Evolutionary conservation across 2,329 filamentous ascomycete genomes (phyloP), one percentile per base, ranked within the genome.

Genomic region (Hymenotorrendiella dingleyae): DNA sequence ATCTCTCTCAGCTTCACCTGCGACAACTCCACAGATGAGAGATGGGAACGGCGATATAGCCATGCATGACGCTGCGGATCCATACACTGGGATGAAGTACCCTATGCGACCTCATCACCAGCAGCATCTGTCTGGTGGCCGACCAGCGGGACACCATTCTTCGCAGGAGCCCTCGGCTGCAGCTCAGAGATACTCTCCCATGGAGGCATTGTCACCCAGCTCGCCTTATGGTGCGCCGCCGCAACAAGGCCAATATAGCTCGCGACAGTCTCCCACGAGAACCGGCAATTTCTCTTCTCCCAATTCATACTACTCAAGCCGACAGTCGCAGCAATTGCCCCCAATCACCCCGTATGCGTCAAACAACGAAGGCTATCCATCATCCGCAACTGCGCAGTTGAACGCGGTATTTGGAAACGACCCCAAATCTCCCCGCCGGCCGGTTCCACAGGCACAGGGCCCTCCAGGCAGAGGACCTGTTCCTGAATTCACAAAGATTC

Each of bases 111-210:
- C 86, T 32, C 80, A 80, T 64, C 84, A 89, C 61, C 82, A 88
- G 62, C 80, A 88, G 58, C 81, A 91, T 54, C 71, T 78, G 46
- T 79, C 61, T 14, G 49, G 76, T 21, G 62, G 68, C 52, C 65
- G 68, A 48, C 53, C 68, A 30, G 55, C 80, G 47, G 87, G 78
- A 49, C 78, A 88, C 55, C 84, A 91, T 63, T 67, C 81, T 35
- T 70, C 82, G 38, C 81, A 82, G 53, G 82, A 91, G 59, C 81
- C 86, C 46, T 93, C 88, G 32, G 75, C 86, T 38, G 87, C 88
- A 44, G 86, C 89, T 46, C 86, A 94, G 64, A 81, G 90, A 61
- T 97, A 97, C 67, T 97, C 91, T 35, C 93, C 91, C 51, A 96
- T 96, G 90, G 91, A 95, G 63, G 78, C 80, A 12, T 71, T 94